Base-by-base conservation (phyloP, 495 filamentous ascomycete genomes). In the Hyaloscypha finlandica region DNA sequence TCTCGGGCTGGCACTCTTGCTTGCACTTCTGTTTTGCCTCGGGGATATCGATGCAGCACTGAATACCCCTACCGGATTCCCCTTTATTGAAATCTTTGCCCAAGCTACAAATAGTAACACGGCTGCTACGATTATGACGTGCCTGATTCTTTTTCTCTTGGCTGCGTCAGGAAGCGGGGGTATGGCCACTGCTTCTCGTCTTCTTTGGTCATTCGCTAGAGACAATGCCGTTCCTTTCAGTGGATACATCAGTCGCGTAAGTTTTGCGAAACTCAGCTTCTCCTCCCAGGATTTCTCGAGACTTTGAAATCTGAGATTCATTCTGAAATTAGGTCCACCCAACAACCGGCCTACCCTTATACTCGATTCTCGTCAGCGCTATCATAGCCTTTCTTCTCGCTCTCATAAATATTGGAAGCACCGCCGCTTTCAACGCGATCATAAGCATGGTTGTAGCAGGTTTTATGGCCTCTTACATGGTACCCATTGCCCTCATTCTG, bases 371-470 rank as follows among this genome's bases (percentile, higher is more conserved):
- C 25, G 70, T 84, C 51, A 74, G 29, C 63, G 82, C 52, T 79
- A 79, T 11, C 76, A 81, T 84, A 54, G 79, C 85, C n/a, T 78
- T 82, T 61, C 72, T 87, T 31, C 77, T 91, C 1, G 85, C 84
- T 0, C 76, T 88, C 31, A 87, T 90, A 74, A 88, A 87, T 68
- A 81, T 90, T 64, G 87, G 85, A 14, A 86, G 83, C 0, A 66
- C 77, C 4, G 77, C 80, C 4, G 87, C 86, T 6, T 82, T 89
- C 71, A 84, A 85, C 71, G 82, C 82, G 29, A 79, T 88, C 42
- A 75, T 83, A 51, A 84, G 85, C 70, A 68, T 84, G 70, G 42
- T 79, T 73, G 66, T 85, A 74, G 60, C 59, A 62, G 63, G 70
- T 59, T 61, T 86, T 71, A 57, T 80, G 73, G 65, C 82, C 74